A percentile compares a stretch with the other conserved stretches of the same genome.
Conservation (phyloP, 192 early-diverging fungal genomes). For the Backusella westeae region DNA sequence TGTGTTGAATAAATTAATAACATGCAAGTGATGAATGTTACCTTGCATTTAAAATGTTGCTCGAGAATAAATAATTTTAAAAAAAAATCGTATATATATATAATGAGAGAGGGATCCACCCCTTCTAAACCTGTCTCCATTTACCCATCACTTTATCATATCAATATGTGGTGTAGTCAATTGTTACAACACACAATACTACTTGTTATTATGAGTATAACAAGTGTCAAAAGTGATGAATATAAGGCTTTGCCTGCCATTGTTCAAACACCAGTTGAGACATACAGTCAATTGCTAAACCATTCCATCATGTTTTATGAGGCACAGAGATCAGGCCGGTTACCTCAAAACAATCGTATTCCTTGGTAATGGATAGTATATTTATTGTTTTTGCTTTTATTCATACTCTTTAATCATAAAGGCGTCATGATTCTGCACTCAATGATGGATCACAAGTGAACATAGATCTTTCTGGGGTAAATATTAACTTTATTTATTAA, state of each 20-base stretch:
- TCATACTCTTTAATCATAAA: neutral
- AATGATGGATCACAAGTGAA: constrained; percentile 27
- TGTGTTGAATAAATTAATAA: neutral
- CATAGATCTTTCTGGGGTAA: constrained; percentile 33
- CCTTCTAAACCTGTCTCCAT: neutral
- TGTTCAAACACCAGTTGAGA: neutral
- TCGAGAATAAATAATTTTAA: neutral
- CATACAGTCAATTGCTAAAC: constrained; percentile 34
- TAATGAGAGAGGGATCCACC: neutral
- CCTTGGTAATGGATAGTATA: constrained; percentile 34
- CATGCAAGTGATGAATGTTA: neutral
- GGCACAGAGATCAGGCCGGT: constrained; percentile 49
- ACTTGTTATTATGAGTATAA: neutral
- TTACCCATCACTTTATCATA: neutral
- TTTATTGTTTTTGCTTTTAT: neutral
- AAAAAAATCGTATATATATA: neutral
- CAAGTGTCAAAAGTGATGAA: neutral
- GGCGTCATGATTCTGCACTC: constrained; percentile 33
- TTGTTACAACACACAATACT: neutral
- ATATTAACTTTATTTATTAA: neutral
- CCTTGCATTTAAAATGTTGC: neutral
- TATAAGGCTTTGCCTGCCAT: neutral
- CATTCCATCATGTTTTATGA: constrained; percentile 55
- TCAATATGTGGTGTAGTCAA: neutral
- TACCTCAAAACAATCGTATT: constrained; percentile 47